phyloP scores from a whole-genome alignment of 2,329 filamentous ascomycete genomes.

The Coniochaeta ligniaria region DNA sequence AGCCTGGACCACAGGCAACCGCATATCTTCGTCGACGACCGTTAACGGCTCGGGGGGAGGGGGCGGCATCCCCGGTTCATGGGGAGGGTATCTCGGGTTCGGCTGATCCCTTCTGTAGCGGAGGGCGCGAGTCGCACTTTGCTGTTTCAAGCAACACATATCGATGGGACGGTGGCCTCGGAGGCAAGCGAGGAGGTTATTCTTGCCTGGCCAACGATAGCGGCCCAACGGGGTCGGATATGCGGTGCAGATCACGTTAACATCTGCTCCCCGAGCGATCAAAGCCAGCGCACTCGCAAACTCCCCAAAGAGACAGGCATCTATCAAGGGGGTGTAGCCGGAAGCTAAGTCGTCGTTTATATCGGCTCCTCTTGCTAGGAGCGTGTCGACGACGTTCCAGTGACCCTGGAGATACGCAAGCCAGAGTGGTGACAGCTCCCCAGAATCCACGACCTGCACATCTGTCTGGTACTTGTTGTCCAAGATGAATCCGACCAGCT shows the following conservation, averaged over 20 bases:
- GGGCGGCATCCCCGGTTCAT: neutral
- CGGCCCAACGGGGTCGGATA: neutral
- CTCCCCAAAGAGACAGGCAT: slow-evolving; percentile 2
- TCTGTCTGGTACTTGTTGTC: slow-evolving; percentile 6
- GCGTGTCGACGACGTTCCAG: slow-evolving; percentile 4
- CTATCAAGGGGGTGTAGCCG: slow-evolving; percentile 5
- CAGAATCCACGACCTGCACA: slow-evolving; percentile 1
- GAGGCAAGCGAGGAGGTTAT: neutral
- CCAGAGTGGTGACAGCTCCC: slow-evolving; percentile 4
- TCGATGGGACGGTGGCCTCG: slow-evolving; percentile 6
- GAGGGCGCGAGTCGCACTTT: neutral
- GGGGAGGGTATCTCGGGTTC: neutral
- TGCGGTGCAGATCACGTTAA: slow-evolving; percentile 2
- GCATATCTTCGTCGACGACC: neutral
- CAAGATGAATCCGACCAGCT: slow-evolving; percentile 6
- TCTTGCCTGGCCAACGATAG: neutral
- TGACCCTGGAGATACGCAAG: slow-evolving; percentile 4
- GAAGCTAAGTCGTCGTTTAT: slow-evolving; percentile 6
- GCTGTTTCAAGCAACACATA: slow-evolving; percentile 3
- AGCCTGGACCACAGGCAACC: neutral
- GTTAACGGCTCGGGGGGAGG: neutral
- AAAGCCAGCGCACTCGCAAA: neutral
- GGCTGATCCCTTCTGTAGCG: neutral
- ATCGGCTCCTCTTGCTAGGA: slow-evolving; percentile 4
- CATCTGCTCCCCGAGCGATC: slow-evolving; percentile 4